Evolutionary conservation across 1,284 basidiomycete species (phyloP), one percentile per base, ranked within the genome.

Genomic region (Irpex sp.): DNA sequence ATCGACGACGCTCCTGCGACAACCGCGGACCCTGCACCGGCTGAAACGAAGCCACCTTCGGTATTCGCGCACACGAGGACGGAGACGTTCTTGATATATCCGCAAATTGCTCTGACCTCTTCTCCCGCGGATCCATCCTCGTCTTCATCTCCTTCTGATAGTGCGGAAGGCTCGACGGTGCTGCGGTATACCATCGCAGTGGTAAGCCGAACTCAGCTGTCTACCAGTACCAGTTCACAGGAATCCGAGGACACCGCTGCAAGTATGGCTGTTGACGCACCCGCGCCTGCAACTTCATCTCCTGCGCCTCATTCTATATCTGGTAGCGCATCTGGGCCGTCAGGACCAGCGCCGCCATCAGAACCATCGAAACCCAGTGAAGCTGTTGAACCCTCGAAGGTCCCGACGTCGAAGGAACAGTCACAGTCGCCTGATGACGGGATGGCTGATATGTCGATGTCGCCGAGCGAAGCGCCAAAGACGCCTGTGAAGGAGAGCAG

Each of bases 11-110:
- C 40, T 40, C 57, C 59, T 9, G 9, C 63, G 8, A 26, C 57
- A 4, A 40, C 55, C 38, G 60, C 40, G 38, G 58, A 58, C 44
- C 60, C 59, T 57, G 60, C 47, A 26, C 2, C 26, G 59, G 51
- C 49, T 3, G 26, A 21, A 7, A 48, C 5, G 19, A 11, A 47
- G 17, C 26, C 38, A 54, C 57, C 68, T 66, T 69, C 69, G 1
- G 67, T 77, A 44, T 67, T 75, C 52, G 68, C 76, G 55, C 74
- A 77, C 62, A 77, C 75, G 4, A 59, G 66, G 9, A 69, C 66
- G 34, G 75, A 77, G 64, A 68, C 68, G 61, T 77, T 76, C 71
- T 63, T 75, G 21, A 65, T 76, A 44, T 65, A 67, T 4, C 69
- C 70, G 62, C 72, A 71, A 55, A 64, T 63, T 2, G 8, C 60